Conservation (phyloP, 2,329 filamentous ascomycete genomes). For the Trichoderma koningii region DNA sequence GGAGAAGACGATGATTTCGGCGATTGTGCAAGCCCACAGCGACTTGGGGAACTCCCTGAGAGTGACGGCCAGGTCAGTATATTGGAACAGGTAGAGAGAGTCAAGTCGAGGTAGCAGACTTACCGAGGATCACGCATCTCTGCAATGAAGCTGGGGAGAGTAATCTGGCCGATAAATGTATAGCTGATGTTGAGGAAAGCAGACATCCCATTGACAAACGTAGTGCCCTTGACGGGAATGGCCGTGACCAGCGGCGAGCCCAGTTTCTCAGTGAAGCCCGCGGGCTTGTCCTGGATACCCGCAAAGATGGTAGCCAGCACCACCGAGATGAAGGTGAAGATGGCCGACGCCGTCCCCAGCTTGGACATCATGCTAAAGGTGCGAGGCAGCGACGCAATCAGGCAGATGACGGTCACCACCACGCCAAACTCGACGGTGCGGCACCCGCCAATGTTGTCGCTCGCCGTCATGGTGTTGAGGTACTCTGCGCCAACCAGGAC, state of each 20-base stretch:
- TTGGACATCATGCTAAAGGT: constrained; percentile 82
- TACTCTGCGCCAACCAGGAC: constrained; percentile 84
- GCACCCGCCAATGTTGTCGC: constrained; percentile 60
- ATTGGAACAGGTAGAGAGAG: neutral
- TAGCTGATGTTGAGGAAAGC: constrained; percentile 96
- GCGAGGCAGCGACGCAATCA: constrained; percentile 76
- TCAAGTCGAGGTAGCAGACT: constrained; percentile 17
- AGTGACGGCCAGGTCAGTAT: constrained; percentile 43
- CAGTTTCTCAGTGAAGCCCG: constrained; percentile 58
- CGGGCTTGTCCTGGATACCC: constrained; percentile 72
- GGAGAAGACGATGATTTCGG: constrained; percentile 83
- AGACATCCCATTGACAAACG: constrained; percentile 79
- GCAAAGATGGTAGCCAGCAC: constrained; percentile 81
- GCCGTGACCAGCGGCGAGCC: constrained; percentile 70
- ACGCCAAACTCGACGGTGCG: constrained; percentile 82
- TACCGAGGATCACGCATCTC: constrained; percentile 74
- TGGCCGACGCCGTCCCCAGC: constrained; percentile 74
- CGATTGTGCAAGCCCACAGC: constrained; percentile 85
- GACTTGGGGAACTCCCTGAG: constrained; percentile 84
- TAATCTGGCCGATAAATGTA: constrained; percentile 95
- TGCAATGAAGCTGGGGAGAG: constrained; percentile 89
- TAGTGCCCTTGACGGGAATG: constrained; percentile 68
- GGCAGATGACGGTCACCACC: constrained; percentile 74
- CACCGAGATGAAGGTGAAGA: constrained; percentile 90
- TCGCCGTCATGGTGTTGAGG: constrained; percentile 80